Evolutionary conservation across 352 stramenopile genomes (phyloP), one percentile per base, ranked within the genome.

Genomic region (Peronospora farinosa): DNA sequence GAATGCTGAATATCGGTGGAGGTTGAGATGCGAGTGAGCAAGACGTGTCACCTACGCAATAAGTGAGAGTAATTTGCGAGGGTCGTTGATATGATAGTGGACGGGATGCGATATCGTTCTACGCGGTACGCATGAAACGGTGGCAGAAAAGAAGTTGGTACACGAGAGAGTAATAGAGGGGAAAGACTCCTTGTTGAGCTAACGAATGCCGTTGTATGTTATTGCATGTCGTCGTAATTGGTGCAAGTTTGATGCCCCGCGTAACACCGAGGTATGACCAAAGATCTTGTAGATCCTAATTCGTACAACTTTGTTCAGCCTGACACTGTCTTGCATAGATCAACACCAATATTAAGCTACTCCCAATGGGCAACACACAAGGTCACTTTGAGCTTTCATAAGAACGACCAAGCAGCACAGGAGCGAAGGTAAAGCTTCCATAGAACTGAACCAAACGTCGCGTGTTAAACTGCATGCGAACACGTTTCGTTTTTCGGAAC

Each of bases 1-100:
- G 75, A 35, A 81, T 91, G 80, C 70, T 91, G 38, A 91, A 88
- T 67, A 91, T 88, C 45, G 74, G 74, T 19, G 65, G 69, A 19
- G 69, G 54, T 11, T 74, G 70, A 63, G 21, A 17, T 39, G 11
- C 40, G 36, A 45, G 35, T 32, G 47, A 28, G 1, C 28, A 35
- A 25, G 16, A 17, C 10, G 25, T 28, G 16, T 8, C 33, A 7
- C 7, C 13, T 12, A n/a, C 21, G 31, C 16, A 13, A 45, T n/a
- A 9, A 33, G 23, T 40, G 37, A 30, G 44, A 49, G 33, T 40
- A 38, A 36, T 23, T 33, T 39, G 40, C 41, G 13, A 45, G 39
- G 30, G 30, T 36, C 47, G 23, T 42, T 23, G 43, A 47, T 44
- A 31, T 36, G 7, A 33, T 5, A 11, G 16, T 30, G 23, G 21